phyloP scores from a whole-genome alignment of 495 filamentous ascomycete genomes.

The Penicilliopsis zonata region DNA sequence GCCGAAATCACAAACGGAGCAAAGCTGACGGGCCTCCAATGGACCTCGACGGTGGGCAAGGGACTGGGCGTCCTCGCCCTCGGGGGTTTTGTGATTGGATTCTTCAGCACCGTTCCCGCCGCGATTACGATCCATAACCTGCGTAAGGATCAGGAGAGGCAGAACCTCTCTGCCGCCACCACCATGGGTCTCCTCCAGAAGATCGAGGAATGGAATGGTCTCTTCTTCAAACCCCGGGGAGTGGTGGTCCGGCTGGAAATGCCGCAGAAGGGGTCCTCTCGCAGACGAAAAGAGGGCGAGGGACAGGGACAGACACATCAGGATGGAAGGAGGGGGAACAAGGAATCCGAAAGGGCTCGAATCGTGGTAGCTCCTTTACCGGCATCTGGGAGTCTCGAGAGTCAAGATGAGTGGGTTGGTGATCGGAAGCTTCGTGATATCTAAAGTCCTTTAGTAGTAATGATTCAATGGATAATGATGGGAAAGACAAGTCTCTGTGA shows the following conservation, averaged over 20 bases:
- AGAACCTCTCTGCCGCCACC: conserved; percentile 14
- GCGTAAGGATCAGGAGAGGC: conserved; percentile 12
- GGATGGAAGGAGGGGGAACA: too few relatives aligned
- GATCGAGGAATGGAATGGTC: conserved; percentile 22
- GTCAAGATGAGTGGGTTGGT: too few relatives aligned
- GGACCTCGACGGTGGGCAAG: conserved; percentile 20
- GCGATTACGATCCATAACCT: conserved; percentile 9
- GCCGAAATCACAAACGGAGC: conserved; percentile 16
- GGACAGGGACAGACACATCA: too few relatives aligned
- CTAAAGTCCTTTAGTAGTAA: too few relatives aligned
- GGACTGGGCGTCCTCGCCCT: conserved; percentile 21
- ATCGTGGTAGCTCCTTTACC: too few relatives aligned
- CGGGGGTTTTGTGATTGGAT: conserved; percentile 21
- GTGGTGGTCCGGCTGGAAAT: conserved; percentile 26
- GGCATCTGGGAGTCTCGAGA: too few relatives aligned
- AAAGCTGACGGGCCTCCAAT: conserved; percentile 19
- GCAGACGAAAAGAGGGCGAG: too few relatives aligned
- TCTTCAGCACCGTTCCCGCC: conserved; percentile 20
- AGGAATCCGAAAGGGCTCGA: too few relatives aligned
- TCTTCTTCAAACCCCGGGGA: conserved; percentile 17
- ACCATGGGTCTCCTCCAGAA: conserved; percentile 12
- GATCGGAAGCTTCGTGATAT: too few relatives aligned
- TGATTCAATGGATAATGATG: too few relatives aligned
- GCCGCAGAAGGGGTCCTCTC: conserved; percentile 19
- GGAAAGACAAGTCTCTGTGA: too few relatives aligned